These are phyloP conservation scores for Bimuria novae-zelandiae DNA, from an alignment of 2,329 filamentous ascomycete genomes.

Conservation along the genomic window DNA sequence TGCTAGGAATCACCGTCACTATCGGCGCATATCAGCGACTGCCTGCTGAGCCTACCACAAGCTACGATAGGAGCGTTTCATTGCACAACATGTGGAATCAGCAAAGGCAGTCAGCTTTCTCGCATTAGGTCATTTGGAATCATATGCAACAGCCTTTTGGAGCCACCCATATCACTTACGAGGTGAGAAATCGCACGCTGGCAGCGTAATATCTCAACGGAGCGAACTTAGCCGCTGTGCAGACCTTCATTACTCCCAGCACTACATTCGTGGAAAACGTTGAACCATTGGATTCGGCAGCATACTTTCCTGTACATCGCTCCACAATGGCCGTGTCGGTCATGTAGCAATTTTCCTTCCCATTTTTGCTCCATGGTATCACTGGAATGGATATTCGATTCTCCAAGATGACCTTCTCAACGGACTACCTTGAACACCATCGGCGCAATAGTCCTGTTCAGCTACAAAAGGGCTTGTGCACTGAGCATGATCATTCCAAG, in stretches of 20 bases:
- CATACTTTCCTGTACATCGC: slow-evolving; percentile 52
- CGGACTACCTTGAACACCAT: slow-evolving; percentile 26
- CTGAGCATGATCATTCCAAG: too few relatives aligned
- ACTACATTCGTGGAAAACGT: slow-evolving; percentile 43
- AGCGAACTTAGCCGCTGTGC: slow-evolving; percentile 38
- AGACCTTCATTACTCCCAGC: slow-evolving; percentile 48
- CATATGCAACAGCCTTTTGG: slow-evolving; percentile 42
- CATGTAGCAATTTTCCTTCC: slow-evolving; percentile 56
- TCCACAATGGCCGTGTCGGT: slow-evolving; percentile 52
- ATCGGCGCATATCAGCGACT: too few relatives aligned
- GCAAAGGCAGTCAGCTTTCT: slow-evolving; percentile 49
- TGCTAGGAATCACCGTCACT: too few relatives aligned
- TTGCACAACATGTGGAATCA: slow-evolving; percentile 54
- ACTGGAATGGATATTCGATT: slow-evolving; percentile 35
- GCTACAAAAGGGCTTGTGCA: too few relatives aligned
- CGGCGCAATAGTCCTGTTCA: too few relatives aligned
- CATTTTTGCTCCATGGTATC: slow-evolving; percentile 53
- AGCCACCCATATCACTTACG: slow-evolving; percentile 43
- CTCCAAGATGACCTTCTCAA: slow-evolving; percentile 24
- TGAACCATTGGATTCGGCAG: slow-evolving; percentile 48
- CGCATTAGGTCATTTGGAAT: slow-evolving; percentile 41
- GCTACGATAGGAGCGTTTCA: slow-evolving; percentile 43
- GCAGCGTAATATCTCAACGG: slow-evolving; percentile 28
- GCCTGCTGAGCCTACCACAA: slow-evolving; percentile 41
- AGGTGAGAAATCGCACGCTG: slow-evolving; percentile 37